A percentile compares a stretch with the other conserved stretches of the same genome.
phyloP scores from a whole-genome alignment of 106 monocot species.

The Hemerocallis citrina region DNA sequence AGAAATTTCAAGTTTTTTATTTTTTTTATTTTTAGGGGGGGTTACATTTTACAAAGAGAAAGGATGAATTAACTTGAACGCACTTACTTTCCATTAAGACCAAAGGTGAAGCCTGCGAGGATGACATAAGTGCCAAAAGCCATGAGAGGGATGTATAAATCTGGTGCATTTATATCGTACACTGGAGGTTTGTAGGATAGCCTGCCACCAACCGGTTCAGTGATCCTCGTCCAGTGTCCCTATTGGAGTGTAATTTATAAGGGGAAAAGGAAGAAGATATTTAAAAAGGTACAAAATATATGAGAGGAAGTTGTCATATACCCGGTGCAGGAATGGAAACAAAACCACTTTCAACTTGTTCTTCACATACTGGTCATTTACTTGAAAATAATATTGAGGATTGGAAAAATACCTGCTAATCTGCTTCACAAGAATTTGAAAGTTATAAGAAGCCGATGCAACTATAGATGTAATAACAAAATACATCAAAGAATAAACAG shows the following conservation, averaged over 20 bases:
- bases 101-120: conserved; percentile 26
- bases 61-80: not conserved
- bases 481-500: not conserved
- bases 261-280: not conserved
- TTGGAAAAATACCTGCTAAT: conserved; percentile 34
- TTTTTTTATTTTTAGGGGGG: no score
- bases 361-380: conserved; percentile 20
- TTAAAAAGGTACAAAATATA: not conserved
- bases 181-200: conserved; percentile 40
- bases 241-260: not conserved
- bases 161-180: conserved; percentile 23
- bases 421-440: conserved; percentile 11
- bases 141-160: conserved; percentile 34
- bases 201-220: conserved; percentile 36
- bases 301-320: not conserved
- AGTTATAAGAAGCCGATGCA: not conserved
- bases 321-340: conserved; percentile 33
- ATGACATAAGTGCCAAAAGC: conserved; percentile 38
- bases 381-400: conserved; percentile 29
- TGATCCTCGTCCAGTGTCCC: conserved; percentile 39
- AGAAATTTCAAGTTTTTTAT: no score
- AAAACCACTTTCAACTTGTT: conserved; percentile 19
- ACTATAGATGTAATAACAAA: not conserved
- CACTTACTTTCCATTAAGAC: conserved; percentile 32
- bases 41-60: no score